Evolutionary conservation across 371 early-diverging fungal species (phyloP), one percentile per base, ranked within the genome.

Genomic region (Furculomyces boomerangus): DNA sequence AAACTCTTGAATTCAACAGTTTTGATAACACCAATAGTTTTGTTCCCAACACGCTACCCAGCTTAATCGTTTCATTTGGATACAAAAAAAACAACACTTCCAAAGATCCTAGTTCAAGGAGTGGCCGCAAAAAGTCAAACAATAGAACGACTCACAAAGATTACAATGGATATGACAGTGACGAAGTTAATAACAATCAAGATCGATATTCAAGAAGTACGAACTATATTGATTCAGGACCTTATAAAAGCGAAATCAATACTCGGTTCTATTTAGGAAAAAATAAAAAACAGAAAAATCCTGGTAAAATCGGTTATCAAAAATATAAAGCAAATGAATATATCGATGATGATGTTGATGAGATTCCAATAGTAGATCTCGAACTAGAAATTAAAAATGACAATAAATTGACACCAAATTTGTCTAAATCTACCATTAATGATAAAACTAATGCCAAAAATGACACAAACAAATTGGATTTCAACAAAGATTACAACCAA

Each of bases 1-100:
- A 84, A 87, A n/a, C 88, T 81, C 13, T 60, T 94, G 53, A 88
- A 90, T 60, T 62, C 93, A 30, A 91, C 91, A 59, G 75, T 10
- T 84, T 82, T 81, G 86, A 92, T 52, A 73, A 76, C 51, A 76
- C 79, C 14, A 78, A 80, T 8, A 65, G 81, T 13, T 84, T 82
- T 2, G 83, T 81, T 26, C 66, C 77, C 5, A 71, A 73, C 7
- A 18, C 57, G 57, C 45, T 30, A 39, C 58, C 2, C 56, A n/a
- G 2, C 30, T 63, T 53, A 25, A 26, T 27, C 31, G 55, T 1
- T 30, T 28, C 8, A 43, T 43, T 41, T 54, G 30, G 55, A 30
- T 29, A 31, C 18, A 18, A n/a, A 51, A n/a, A 28, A 59, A 58
- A 40, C 67, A 69, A 30, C 45, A n/a, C n/a, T n/a, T n/a, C n/a